phyloP scores from a whole-genome alignment of 2,329 filamentous ascomycete species.

The Fusarium nelsonii region DNA sequence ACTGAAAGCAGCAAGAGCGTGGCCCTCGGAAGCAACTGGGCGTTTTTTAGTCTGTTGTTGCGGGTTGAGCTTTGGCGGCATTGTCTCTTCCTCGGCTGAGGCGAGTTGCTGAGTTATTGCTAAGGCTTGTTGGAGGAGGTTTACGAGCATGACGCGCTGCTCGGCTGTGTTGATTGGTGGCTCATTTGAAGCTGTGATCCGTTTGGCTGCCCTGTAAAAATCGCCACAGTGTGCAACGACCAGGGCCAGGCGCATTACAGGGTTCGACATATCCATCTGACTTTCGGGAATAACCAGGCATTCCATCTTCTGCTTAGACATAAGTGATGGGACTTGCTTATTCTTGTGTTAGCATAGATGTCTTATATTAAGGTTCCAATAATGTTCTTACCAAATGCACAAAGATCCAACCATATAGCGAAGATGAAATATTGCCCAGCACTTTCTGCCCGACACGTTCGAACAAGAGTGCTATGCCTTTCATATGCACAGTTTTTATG shows the following conservation, averaged over 20 bases:
- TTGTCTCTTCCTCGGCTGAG: not conserved
- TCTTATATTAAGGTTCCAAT: not conserved
- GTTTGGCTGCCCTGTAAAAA: conserved; percentile 27
- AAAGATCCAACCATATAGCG: conserved; percentile 27
- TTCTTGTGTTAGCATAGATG: not conserved
- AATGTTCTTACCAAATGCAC: conserved; percentile 19
- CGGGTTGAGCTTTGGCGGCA: conserved; percentile 1
- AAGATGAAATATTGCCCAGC: conserved; percentile 2
- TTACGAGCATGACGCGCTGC: conserved; percentile 7
- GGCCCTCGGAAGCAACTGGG: not conserved
- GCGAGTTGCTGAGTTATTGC: conserved; percentile 5
- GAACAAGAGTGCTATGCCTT: conserved; percentile 24
- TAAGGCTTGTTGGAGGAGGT: conserved; percentile 9
- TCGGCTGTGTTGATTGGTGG: not conserved
- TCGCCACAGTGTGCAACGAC: conserved; percentile 17
- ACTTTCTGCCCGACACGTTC: conserved; percentile 23
- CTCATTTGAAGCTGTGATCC: not conserved
- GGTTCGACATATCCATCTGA: not conserved
- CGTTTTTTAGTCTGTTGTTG: conserved; percentile 15
- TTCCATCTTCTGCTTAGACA: conserved; percentile 10
- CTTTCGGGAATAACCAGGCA: conserved; percentile 20
- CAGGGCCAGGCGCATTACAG: conserved; percentile 14
- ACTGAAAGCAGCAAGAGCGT: not conserved
- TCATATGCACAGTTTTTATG: conserved; percentile 29
- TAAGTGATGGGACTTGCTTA: conserved; percentile 29